Conservation (phyloP, 176 grass and related monocot species). For the Pontederia paniculata region DNA sequence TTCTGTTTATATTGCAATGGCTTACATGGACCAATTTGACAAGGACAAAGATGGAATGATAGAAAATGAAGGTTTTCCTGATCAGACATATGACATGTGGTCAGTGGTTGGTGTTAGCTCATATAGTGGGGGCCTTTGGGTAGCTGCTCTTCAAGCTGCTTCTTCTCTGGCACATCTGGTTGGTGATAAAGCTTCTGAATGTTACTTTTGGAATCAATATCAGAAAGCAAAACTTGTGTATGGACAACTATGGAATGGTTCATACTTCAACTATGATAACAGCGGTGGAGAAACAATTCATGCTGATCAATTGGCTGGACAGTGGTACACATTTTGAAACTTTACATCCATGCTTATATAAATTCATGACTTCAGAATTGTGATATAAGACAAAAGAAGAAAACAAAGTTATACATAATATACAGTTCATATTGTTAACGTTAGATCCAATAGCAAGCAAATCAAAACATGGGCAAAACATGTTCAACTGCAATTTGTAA, state of each 20-base stretch:
- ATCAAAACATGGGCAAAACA: no score
- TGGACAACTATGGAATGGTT: constrained; percentile 83
- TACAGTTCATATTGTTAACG: no score
- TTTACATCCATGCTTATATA: neutral
- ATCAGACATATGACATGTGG: constrained; percentile 96
- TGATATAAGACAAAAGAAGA: no score
- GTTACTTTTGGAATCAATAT: constrained; percentile 72
- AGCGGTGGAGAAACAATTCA: constrained; percentile 53
- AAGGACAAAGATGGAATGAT: constrained; percentile 99
- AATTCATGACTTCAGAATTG: neutral
- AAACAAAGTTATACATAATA: no score
- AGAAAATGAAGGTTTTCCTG: constrained; percentile 86
- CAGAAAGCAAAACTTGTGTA: constrained; percentile 81
- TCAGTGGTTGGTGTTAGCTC: constrained; percentile 72
- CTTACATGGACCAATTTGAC: constrained; percentile 98
- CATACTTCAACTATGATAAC: constrained; percentile 92
- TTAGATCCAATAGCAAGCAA: no score
- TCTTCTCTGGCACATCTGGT: constrained; percentile 65
- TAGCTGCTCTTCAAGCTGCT: constrained; percentile 77
- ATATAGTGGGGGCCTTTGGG: constrained; percentile 90
- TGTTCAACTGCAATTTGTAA: no score
- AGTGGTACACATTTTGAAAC: constrained; percentile 38
- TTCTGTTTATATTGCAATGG: constrained; percentile 93
- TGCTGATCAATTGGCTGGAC: constrained; percentile 93
- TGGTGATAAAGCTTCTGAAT: constrained; percentile 65